Conservation (phyloP, 306 rosid genomes). For the Prunus mira region DNA sequence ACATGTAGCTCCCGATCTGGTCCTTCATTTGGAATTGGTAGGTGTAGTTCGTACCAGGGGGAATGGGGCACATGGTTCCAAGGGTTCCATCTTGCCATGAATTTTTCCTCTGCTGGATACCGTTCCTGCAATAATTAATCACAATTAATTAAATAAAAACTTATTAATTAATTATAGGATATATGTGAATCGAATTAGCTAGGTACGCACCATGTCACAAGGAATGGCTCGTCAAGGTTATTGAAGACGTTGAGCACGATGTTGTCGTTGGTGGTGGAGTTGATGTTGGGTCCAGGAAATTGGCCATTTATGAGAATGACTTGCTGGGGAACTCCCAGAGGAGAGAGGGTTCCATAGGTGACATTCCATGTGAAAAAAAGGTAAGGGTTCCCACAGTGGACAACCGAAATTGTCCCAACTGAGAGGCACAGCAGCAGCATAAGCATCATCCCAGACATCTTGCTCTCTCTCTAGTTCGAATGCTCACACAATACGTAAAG, state of each 20-base stretch:
- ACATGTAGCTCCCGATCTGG: conserved; percentile 71
- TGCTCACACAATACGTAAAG: too few species aligned
- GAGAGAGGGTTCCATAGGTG: conserved; percentile 72
- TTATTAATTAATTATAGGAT: background rate
- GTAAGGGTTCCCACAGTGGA: conserved; percentile 63
- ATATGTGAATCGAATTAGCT: background rate
- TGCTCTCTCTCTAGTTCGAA: too few species aligned
- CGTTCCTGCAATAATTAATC: conserved; percentile 10
- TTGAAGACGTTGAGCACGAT: conserved; percentile 62
- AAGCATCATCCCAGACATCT: conserved; percentile 2
- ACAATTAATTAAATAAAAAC: background rate
- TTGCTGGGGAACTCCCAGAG: conserved; percentile 79
- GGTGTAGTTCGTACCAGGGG: conserved; percentile 61
- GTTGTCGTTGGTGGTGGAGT: conserved; percentile 78
- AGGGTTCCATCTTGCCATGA: conserved; percentile 74
- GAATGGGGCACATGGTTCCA: conserved; percentile 81
- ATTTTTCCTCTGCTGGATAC: conserved; percentile 80
- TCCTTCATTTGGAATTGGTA: conserved; percentile 79
- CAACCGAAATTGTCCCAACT: conserved; percentile 20
- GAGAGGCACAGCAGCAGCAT: conserved; percentile 38
- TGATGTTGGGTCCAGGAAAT: conserved; percentile 83
- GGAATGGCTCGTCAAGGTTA: conserved; percentile 80
- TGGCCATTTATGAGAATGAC: conserved; percentile 74
- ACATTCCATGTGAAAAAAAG: conserved; percentile 67
- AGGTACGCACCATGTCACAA: conserved; percentile 47